Evolutionary conservation across 1,284 basidiomycete species (phyloP).

Genomic region (Ustilago sp.): DNA sequence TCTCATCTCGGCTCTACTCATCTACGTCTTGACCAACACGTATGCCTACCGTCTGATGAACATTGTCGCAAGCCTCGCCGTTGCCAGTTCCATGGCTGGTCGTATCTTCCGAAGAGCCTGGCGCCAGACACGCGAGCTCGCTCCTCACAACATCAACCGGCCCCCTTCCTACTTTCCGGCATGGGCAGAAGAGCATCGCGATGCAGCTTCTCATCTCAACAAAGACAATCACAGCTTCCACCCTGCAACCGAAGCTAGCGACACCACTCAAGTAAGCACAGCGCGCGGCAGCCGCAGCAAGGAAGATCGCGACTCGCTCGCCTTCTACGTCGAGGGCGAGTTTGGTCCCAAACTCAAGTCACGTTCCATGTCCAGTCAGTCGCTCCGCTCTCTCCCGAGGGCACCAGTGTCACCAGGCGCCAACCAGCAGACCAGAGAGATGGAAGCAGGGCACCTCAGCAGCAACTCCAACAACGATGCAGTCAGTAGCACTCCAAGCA

Average conservation of each 20-base stretch:
- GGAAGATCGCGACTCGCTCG: constrained; percentile 33
- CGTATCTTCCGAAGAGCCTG: constrained; percentile 59
- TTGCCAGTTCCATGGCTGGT: constrained; percentile 57
- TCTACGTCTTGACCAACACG: constrained; percentile 42
- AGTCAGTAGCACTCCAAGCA: constrained; percentile 16
- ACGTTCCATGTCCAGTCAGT: constrained; percentile 25
- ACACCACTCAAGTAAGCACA: constrained; percentile 1
- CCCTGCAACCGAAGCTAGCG: constrained; percentile 3
- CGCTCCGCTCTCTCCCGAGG: constrained; percentile 18
- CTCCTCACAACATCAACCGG: constrained; percentile 44
- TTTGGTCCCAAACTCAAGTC: constrained; percentile 31
- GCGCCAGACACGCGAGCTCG: constrained; percentile 55
- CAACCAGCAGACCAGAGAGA: constrained; percentile 32
- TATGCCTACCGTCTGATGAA: constrained; percentile 56
- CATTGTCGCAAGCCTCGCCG: constrained; percentile 55
- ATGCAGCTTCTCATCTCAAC: constrained; percentile 5
- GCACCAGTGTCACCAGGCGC: constrained; percentile 14
- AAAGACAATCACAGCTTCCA: constrained; percentile 11
- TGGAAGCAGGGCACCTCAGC: constrained; percentile 28
- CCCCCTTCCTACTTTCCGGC: constrained; percentile 58
- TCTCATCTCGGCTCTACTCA: constrained; percentile 48
- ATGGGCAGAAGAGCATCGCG: constrained; percentile 52
- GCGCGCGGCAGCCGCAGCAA: constrained; percentile 6
- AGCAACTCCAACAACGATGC: background rate
- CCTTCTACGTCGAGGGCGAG: constrained; percentile 50